Evolutionary conservation across 1,139 yeast species (phyloP), one percentile per base, ranked within the genome.

Genomic region (Saccharomyces hybrid): DNA sequence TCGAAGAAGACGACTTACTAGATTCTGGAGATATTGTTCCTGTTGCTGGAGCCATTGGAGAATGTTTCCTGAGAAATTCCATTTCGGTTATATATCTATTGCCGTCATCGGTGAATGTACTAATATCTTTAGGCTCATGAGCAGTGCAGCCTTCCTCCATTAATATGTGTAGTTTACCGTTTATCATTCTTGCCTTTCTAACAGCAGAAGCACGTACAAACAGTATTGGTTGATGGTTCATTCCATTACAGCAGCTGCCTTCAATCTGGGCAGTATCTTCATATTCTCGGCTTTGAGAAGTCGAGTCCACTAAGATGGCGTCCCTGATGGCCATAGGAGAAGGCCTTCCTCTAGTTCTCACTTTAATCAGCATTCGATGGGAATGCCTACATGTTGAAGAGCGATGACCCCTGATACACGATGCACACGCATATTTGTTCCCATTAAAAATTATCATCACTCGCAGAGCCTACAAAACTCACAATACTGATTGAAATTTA

Each of bases 361-460:
- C 97, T 63, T 88, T 89, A 23, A 89, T 82, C 46, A 91, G 74
- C 38, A 95, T 90, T 51, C 97, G 76, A 52, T 80, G 77, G 50
- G 86, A 82, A 70, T 93, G 99, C 56, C 81, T 81, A 70, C 99
- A 93, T 54, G 85, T 82, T 2, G 95, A 84, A 3, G 97, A 87
- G 48, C 99, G 73, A 68, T 93, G 99, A 23, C 98, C 98, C 48
- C 97, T 76, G 46, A 93, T 89, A 68, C 99, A 93, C 64, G 84
- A 86, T 57, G 83, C 80, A 69, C 97, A 93, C n/a, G 97, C 90
- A 69, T 88, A 88, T 66, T 93, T 88, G 63, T 81, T 86, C 47
- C 88, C 88, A 60, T 88, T 89, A 63, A 87, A 88, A 51, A 89
- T 75, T 56, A 93, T 89, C 98, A 93, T 91, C 42, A 26, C 34